phyloP scores from a whole-genome alignment of 768 basidiomycete species.

The Russula brevipes region DNA sequence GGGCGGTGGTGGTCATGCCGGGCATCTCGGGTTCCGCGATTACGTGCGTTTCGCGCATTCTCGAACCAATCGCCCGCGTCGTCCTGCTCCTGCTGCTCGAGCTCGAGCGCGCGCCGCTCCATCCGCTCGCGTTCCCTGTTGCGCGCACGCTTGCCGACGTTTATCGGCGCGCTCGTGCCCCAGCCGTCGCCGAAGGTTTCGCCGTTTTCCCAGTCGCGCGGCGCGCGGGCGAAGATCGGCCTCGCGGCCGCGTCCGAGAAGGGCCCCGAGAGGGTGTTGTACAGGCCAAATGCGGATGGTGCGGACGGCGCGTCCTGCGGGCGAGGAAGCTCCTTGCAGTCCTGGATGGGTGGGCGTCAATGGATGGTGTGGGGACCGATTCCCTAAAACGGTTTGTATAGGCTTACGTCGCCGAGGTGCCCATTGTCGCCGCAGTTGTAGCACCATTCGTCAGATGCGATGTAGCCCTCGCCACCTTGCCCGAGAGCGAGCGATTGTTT shows the following conservation, averaged over 20 bases:
- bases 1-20: slow-evolving; percentile 5
- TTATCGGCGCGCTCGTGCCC: slow-evolving; percentile 44
- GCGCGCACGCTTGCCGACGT: slow-evolving; percentile 63
- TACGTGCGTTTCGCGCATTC: slow-evolving; percentile 33
- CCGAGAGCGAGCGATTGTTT: slow-evolving; percentile 51
- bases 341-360: slow-evolving; percentile 36
- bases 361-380: background rate
- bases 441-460: slow-evolving; percentile 71
- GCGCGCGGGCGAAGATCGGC: slow-evolving; percentile 29
- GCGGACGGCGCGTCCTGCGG: slow-evolving; percentile 42
- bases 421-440: slow-evolving; percentile 71
- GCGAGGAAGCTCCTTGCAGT: slow-evolving; percentile 49
- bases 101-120: slow-evolving; percentile 44
- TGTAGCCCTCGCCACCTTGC: slow-evolving; percentile 73
- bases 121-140: slow-evolving; percentile 54
- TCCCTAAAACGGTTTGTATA: background rate
- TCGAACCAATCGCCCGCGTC: slow-evolving; percentile 68
- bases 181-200: slow-evolving; percentile 41
- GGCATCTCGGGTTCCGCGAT: slow-evolving; percentile 28
- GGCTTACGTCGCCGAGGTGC: slow-evolving; percentile 75
- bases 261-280: slow-evolving; percentile 60
- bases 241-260: slow-evolving; percentile 40
- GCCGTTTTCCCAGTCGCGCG: slow-evolving; percentile 42
- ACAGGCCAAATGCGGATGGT: slow-evolving; percentile 61
- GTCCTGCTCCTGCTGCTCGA: slow-evolving; percentile 44